Evolutionary conservation across 192 early-diverging fungal species (phyloP), one percentile per base, ranked within the genome.

Genomic region (Coemansia guatemalensis): DNA sequence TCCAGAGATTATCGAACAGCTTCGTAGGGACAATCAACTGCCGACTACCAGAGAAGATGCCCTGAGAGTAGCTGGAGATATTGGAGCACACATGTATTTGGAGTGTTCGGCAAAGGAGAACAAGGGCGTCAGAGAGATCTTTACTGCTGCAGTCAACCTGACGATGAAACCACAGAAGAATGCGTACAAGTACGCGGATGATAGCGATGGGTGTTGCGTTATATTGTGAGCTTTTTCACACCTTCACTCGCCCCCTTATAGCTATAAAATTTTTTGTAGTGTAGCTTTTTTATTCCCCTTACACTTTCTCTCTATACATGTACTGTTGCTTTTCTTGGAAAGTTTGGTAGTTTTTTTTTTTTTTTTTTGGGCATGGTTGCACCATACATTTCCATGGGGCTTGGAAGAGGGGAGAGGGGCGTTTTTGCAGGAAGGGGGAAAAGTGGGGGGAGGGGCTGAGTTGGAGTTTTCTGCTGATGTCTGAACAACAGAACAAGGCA

Each of bases 21-120:
- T 84, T 20, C 44, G 52, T 26, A 74, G 65, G 55, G 73, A 74
- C 50, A 67, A 71, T 5, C 78, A 84, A 73, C 6, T 49, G 26
- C 82, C 82, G 8, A 78, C 77, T 5, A 77, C 78, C 4, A 54
- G 64, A 17, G 78, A 81, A 35, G 50, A 92, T 87, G 93, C 88
- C 2, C 63, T 86, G 29, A 82, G 74, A 33, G 88, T 95, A 50
- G 94, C 94, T 22, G 84, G 87, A 50, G 85, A 85, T 48, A 93
- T 98, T 76, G 85, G 88, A 53, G 96, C 96, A 11, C 87, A 88
- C 74, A 88, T 90, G 67, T 96, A 96, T 72, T 67, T 95, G 48
- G 94, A 97, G 82, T 97, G 95, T 74, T 92, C 90, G 53, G 93
- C 94, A 59, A 89, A 86, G 75, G 85, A 85, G 58, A 85, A 85